These are phyloP conservation scores for Centaurea solstitialis DNA, from an alignment of 129 eudicot species.

Conservation along the genomic window DNA sequence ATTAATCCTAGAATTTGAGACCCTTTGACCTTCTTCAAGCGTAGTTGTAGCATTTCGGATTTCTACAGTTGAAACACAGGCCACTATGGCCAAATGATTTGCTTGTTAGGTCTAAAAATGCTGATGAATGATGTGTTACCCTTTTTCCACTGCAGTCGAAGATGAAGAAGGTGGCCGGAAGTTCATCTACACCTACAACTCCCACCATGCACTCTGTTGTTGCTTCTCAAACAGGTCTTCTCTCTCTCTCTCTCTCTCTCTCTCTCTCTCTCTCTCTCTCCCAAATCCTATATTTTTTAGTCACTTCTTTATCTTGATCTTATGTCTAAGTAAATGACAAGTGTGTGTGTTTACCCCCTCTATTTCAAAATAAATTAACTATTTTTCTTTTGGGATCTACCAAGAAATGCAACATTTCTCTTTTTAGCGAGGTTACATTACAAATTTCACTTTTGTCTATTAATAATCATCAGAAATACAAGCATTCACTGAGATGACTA, in stretches of 20 bases:
- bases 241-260: background rate
- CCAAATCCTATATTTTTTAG: background rate
- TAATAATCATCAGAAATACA: background rate
- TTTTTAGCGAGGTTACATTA: background rate
- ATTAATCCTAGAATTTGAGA: background rate
- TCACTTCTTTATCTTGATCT: background rate
- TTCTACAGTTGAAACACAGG: background rate
- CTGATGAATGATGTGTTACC: background rate
- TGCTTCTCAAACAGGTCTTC: constrained; percentile 60
- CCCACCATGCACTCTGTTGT: constrained; percentile 33
- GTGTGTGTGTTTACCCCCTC: background rate
- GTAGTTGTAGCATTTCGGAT: background rate
- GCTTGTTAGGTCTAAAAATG: background rate
- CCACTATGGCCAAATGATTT: background rate
- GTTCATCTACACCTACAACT: constrained; percentile 52
- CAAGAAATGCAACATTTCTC: background rate
- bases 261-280: background rate
- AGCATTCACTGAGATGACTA: background rate
- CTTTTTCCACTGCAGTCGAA: constrained; percentile 53
- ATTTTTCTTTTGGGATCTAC: no score
- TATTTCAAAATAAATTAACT: background rate
- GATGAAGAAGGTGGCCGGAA: constrained; percentile 57
- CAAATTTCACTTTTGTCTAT: background rate
- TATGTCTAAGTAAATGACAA: background rate
- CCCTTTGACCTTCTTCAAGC: background rate